phyloP scores from a whole-genome alignment of 352 stramenopile genomes.

The Phytophthora melonis region DNA sequence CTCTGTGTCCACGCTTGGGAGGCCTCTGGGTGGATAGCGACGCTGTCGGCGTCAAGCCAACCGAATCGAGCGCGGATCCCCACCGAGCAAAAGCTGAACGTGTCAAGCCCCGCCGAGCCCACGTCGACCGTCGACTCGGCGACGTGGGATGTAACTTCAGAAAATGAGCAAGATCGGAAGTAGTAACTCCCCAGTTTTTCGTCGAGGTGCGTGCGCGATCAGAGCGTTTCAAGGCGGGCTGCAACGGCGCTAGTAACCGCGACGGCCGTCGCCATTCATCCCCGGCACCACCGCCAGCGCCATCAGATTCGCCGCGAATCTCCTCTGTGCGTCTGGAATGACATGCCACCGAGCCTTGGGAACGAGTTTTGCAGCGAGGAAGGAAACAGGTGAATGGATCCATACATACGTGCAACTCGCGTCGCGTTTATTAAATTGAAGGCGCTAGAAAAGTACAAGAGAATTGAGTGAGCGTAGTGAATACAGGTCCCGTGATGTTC shows the following conservation, averaged over 20 bases:
- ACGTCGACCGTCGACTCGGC: slow-evolving; percentile 7
- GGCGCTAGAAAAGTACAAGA: slow-evolving; percentile 8
- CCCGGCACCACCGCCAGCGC: background rate
- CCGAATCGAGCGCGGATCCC: background rate
- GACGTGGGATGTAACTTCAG: slow-evolving; percentile 9
- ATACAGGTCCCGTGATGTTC: slow-evolving; percentile 23
- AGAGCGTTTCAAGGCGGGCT: slow-evolving; percentile 20
- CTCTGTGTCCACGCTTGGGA: background rate
- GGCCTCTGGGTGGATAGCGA: slow-evolving; percentile 13
- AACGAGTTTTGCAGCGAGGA: background rate
- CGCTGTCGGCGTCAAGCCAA: slow-evolving; percentile 20
- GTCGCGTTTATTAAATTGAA: slow-evolving; percentile 26
- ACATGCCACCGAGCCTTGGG: background rate
- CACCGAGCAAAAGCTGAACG: slow-evolving; percentile 7
- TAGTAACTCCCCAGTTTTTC: background rate
- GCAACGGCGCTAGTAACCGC: background rate
- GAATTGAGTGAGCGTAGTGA: slow-evolving; percentile 19
- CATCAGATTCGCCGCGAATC: slow-evolving; percentile 23
- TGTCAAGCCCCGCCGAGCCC: background rate
- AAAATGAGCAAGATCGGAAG: slow-evolving; percentile 2
- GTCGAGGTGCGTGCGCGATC: slow-evolving; percentile 6
- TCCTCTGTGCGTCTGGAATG: background rate
- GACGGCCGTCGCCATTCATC: background rate
- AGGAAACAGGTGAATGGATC: background rate
- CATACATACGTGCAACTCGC: slow-evolving; percentile 8